phyloP scores from a whole-genome alignment of 1,284 basidiomycete species.

The Lentinula novae-zelandiae region DNA sequence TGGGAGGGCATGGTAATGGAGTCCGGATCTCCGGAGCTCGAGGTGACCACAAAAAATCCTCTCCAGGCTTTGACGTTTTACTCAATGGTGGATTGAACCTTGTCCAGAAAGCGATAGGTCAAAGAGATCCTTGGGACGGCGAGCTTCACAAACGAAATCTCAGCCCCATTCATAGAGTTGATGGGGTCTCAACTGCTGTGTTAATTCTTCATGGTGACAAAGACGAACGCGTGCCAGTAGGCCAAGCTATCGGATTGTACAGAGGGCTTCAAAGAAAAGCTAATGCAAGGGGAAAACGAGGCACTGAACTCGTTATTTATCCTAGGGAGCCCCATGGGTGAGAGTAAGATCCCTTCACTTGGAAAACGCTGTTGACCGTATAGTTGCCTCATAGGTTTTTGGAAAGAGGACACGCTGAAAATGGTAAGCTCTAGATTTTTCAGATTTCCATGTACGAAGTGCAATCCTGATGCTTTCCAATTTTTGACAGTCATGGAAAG shows the following conservation, averaged over 20 bases:
- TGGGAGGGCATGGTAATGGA: constrained; percentile 33
- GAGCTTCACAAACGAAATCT: background rate
- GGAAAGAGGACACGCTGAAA: constrained; percentile 27
- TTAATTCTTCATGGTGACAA: constrained; percentile 29
- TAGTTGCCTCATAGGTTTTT: constrained; percentile 20
- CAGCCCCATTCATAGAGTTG: constrained; percentile 19
- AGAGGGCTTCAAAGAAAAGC: constrained; percentile 24
- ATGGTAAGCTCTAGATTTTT: constrained; percentile 12
- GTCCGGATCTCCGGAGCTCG: constrained; percentile 28
- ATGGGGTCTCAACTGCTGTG: constrained; percentile 20
- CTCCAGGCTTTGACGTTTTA: background rate
- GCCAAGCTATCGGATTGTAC: constrained; percentile 24
- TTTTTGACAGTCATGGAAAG: constrained; percentile 1
- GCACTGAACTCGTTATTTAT: constrained; percentile 26
- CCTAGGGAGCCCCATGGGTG: constrained; percentile 31
- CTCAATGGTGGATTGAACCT: background rate
- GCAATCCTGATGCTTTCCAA: background rate
- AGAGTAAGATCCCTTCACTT: constrained; percentile 9
- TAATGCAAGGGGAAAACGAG: constrained; percentile 21
- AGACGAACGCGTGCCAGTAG: constrained; percentile 27
- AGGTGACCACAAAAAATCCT: constrained; percentile 18
- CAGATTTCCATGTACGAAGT: too few relatives aligned
- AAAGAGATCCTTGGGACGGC: constrained; percentile 9
- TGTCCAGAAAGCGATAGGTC: constrained; percentile 5
- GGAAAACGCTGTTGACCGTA: background rate